Base-by-base conservation (phyloP, 2,329 filamentous ascomycete genomes). In the Colletotrichum abscissum region DNA sequence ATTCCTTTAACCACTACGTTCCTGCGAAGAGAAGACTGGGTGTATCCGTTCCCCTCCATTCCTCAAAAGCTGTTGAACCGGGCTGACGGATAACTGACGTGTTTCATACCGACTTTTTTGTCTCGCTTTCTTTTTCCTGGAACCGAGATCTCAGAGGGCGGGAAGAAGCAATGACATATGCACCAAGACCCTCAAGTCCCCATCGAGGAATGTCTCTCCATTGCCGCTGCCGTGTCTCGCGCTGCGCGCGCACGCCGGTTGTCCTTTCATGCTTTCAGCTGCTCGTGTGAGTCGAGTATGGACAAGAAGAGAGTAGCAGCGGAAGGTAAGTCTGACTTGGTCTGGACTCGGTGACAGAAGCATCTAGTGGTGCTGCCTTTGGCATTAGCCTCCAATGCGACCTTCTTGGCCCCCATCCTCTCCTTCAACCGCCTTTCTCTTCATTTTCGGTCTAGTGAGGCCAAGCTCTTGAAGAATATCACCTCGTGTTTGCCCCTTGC, bases 201-300 rank as follows among this genome's bases (percentile, higher is more conserved):
- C 59, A 70, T 69, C 54, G 59, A 49, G 54, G 55, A 59, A 70
- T 73, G 70, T 73, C 66, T 73, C 66, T 69, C 66, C 33, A 59
- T 64, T 59, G 28, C 66, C 66, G 66, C 69, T 73, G 28, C 59
- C 33, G 28, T 73, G 70, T 73, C 70, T 70, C 66, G 60, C 42
- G 60, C 22, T 24, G 33, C 38, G 38, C 38, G 38, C 38, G 38
- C 16, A 19, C 14, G 16, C 38, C 38, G 14, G 38, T 42, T 42
- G 5, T 42, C 16, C 38, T 19, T 42, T 42, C 38, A 22, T 52
- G n/a, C n/a, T 52, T 19, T 46, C 24, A 49, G 59, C 59, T 49
- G 59, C 16, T 16, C 19, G 38, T 14, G 60, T 30, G 33, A 33
- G 30, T 33, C 30, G 42, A 46, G 42, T n/a, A 2, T n/a, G 42